Evolutionary conservation across 2,329 filamentous ascomycete genomes (phyloP).

Genomic region (Penicillium sclerotiorum): DNA sequence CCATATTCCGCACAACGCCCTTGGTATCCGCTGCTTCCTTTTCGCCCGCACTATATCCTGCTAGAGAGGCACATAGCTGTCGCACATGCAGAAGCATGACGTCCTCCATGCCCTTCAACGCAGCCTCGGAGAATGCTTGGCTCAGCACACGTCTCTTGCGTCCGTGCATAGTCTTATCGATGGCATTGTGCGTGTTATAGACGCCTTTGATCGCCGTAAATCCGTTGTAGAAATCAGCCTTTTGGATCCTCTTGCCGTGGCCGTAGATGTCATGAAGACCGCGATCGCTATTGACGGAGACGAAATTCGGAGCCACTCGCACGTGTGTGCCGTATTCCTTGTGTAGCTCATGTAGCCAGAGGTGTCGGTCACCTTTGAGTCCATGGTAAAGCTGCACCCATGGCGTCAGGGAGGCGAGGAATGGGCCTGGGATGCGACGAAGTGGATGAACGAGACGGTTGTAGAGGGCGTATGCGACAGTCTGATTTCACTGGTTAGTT

Average conservation of each 20-base stretch:
- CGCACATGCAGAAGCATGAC: slow-evolving; percentile 68
- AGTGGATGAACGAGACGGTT: slow-evolving; percentile 42
- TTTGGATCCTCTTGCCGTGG: slow-evolving; percentile 48
- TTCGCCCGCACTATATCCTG: slow-evolving; percentile 21
- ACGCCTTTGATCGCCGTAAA: slow-evolving; percentile 67
- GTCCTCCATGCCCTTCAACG: slow-evolving; percentile 68
- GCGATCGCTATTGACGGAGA: slow-evolving; percentile 74
- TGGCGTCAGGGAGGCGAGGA: slow-evolving; percentile 35
- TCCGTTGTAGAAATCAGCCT: slow-evolving; percentile 72
- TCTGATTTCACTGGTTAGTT: slow-evolving; percentile 17
- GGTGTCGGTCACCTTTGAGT: slow-evolving; percentile 72
- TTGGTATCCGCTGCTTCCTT: slow-evolving; percentile 22
- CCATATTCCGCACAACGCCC: slow-evolving; percentile 37
- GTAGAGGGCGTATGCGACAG: slow-evolving; percentile 34
- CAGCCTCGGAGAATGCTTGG: slow-evolving; percentile 70
- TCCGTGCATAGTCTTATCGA: slow-evolving; percentile 69
- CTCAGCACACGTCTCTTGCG: slow-evolving; percentile 71
- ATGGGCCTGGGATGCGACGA: slow-evolving; percentile 33
- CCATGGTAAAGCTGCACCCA: slow-evolving; percentile 72
- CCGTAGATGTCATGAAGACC: slow-evolving; percentile 53
- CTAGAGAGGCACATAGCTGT: slow-evolving; percentile 58
- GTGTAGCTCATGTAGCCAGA: slow-evolving; percentile 72
- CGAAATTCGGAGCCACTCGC: slow-evolving; percentile 75
- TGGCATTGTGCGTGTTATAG: slow-evolving; percentile 72
- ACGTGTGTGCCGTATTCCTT: slow-evolving; percentile 69